These are phyloP conservation scores for Pestalotiopsis sp. DNA, from an alignment of 2,329 filamentous ascomycete species.

Conservation along the genomic window DNA sequence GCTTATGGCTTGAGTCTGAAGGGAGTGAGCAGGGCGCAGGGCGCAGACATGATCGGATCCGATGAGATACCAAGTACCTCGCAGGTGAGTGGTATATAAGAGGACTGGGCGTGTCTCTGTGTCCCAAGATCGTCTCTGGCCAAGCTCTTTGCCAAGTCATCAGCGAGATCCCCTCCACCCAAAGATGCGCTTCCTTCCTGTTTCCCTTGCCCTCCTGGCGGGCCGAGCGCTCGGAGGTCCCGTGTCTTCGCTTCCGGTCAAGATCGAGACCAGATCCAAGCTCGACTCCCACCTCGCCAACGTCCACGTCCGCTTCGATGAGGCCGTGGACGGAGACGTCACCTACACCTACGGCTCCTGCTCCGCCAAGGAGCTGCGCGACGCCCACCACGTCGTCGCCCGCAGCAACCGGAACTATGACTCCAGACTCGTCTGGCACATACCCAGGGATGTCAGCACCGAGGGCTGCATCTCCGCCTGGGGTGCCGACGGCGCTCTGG, in stretches of 20 bases:
- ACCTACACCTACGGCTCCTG: slow-evolving; percentile 38
- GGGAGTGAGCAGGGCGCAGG: neutral
- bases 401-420: slow-evolving; percentile 21
- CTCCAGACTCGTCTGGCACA: slow-evolving; percentile 36
- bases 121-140: neutral
- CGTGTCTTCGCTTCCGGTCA: slow-evolving; percentile 27
- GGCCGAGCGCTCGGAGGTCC: slow-evolving; percentile 12
- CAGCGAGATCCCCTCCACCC: neutral
- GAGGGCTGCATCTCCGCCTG: slow-evolving; percentile 45
- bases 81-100: neutral
- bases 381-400: slow-evolving; percentile 31
- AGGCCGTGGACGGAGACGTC: slow-evolving; percentile 27
- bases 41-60: too few relatives aligned
- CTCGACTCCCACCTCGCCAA: slow-evolving; percentile 37
- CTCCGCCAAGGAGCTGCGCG: slow-evolving; percentile 16
- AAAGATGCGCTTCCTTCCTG: slow-evolving; percentile 7
- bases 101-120: neutral
- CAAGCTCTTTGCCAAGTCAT: neutral
- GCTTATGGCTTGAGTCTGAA: neutral
- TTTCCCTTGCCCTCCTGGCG: slow-evolving; percentile 12
- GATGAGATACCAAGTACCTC: neutral
- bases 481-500: slow-evolving; percentile 29
- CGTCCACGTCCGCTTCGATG: slow-evolving; percentile 30
- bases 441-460: slow-evolving; percentile 31
- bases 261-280: slow-evolving; percentile 36